Base-by-base conservation (phyloP, 441 rosid species). In the Brassica hybrid region DNA sequence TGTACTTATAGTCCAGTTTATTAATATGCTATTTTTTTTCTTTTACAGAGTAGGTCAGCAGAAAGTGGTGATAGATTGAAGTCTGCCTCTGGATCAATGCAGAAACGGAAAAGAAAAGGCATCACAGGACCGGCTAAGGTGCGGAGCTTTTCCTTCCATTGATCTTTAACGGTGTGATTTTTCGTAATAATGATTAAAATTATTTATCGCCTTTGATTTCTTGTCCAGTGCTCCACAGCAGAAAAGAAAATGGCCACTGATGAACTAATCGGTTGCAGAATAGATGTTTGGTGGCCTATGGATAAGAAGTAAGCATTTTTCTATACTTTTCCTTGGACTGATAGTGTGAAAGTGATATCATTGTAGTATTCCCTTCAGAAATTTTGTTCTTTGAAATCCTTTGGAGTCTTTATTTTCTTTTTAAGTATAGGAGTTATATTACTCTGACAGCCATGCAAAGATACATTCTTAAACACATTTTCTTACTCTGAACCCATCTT, bases 231-330 rank as follows among this genome's bases (percentile, higher is more conserved):
- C 82, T 71, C 96, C 41, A 82, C 85, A 18, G 85, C 84, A 83
- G 83, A 88, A 79, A 83, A 72, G 71, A 89, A 85, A 77, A 58
- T 85, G 71, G 84, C 79, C 76, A 74, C 86, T 59, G 97, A 86
- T 70, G 98, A 93, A 79, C 80, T 94, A 81, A 91, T 90, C 73
- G 99, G 98, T 78, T 85, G 83, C 84, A 86, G 86, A 84, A 85
- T 97, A 87, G 91, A 94, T 80, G 93, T 97, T 62, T 97, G 99
- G 99, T 97, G 98, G 99, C 99, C 99, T 72, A 83, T 91, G 97
- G 99, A 97, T 85, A 97, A 93, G 87, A 70, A 81, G 99, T 97
- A 85, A 93, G 97, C 81, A 57, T 48, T 60, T 52, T 62, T 56
- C 14, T 25, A 57, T 1, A 10, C 41, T 4, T 57, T 75, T 23